A percentile compares a stretch with the other conserved stretches of the same genome.
These are phyloP conservation scores for Leishmania tropica DNA, from an alignment of 208 protist genomes.

Conservation along the genomic window DNA sequence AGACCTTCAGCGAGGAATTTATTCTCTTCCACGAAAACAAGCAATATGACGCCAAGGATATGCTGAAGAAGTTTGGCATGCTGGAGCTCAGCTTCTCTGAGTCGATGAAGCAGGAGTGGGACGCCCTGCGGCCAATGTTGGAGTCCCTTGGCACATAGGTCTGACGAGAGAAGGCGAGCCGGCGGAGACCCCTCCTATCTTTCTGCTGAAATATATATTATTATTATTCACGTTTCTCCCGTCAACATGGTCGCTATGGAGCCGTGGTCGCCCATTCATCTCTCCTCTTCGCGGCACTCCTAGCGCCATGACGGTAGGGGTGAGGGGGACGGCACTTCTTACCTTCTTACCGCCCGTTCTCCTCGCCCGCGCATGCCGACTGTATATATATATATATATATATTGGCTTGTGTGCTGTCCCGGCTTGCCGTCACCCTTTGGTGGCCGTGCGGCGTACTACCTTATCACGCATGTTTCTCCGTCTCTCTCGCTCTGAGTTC, in stretches of 20 bases:
- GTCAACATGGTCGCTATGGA: neutral
- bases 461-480: neutral
- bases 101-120: slow-evolving; percentile 74
- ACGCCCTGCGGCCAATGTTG: slow-evolving; percentile 53
- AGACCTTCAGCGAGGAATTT: slow-evolving; percentile 71
- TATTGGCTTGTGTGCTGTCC: neutral
- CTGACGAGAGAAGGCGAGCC: neutral
- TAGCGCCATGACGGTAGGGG: neutral
- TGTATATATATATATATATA: too few species aligned
- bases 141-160: slow-evolving; percentile 25
- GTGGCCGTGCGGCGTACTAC: neutral
- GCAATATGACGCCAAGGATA: slow-evolving; percentile 80
- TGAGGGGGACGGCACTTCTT: neutral
- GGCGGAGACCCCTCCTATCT: neutral
- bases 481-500: neutral
- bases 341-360: neutral
- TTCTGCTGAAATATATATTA: neutral
- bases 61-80: slow-evolving; percentile 77
- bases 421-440: neutral
- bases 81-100: slow-evolving; percentile 80
- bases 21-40: slow-evolving; percentile 77
- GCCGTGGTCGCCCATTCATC: neutral
- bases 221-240: neutral
- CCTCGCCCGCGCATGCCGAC: neutral
- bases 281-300: neutral